phyloP scores from a whole-genome alignment of 2,329 filamentous ascomycete genomes.

The Colletotrichum horii region DNA sequence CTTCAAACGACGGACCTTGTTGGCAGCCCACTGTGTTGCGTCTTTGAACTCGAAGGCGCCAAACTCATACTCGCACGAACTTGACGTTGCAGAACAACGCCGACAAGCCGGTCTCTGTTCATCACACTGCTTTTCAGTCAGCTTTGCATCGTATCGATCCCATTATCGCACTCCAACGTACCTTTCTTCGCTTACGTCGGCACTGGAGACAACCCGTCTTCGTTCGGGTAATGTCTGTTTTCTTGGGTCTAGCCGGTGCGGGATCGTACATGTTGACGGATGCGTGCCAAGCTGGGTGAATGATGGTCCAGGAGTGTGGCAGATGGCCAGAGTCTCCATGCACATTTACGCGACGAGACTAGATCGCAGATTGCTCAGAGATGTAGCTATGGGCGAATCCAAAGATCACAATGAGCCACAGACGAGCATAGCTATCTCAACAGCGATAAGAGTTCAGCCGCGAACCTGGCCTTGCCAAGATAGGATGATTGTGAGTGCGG shows the following conservation, averaged over 20 bases:
- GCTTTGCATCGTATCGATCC: background rate
- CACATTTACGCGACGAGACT: background rate
- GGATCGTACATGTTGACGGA: background rate
- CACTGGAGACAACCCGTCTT: background rate
- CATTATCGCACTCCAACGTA: background rate
- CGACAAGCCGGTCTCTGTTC: background rate
- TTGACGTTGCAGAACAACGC: background rate
- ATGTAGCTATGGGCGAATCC: background rate
- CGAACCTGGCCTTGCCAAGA: fast-evolving
- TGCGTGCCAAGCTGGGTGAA: background rate
- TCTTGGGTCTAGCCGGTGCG: background rate
- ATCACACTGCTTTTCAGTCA: background rate
- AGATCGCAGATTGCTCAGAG: background rate
- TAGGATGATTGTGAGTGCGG: background rate
- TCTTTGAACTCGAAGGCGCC: background rate
- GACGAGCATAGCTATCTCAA: background rate
- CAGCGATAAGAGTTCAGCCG: background rate
- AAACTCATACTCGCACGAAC: background rate
- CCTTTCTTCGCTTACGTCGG: background rate
- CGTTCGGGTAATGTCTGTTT: background rate
- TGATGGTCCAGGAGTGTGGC: background rate
- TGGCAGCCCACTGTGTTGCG: background rate
- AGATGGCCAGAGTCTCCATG: background rate
- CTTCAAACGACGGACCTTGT: background rate
- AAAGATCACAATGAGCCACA: background rate